Evolutionary conservation across 768 basidiomycete genomes (phyloP), one percentile per base, ranked within the genome.

Genomic region (Naganishia kalamii): DNA sequence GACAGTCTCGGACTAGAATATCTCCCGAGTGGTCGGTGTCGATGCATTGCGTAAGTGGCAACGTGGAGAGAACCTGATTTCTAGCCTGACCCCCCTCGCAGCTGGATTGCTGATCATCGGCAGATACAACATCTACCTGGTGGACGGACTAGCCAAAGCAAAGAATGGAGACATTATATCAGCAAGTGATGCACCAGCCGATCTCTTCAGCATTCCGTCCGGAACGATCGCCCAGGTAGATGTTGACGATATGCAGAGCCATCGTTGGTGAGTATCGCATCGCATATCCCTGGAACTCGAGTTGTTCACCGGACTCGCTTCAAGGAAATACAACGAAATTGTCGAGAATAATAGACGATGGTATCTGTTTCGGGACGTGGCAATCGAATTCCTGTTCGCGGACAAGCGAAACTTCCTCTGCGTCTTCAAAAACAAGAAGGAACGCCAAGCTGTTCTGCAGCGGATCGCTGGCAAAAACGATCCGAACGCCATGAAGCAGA

Each of bases 351-450:
- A 89, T 62, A 87, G 89, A 76, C 86, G 89, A 63, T 86, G 86
- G 0, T 94, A 90, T 79, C 79, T 96, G 21, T 94, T 97, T 78
- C 85, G 90, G 25, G 91, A 94, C 72, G 90, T 94, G 15, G 92
- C 86, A 89, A 81, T 96, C 17, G 93, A 97, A 75, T 82, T 97
- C 11, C 94, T 93, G 79, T 91, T 96, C 82, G 87, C 86, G 70
- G 93, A 97, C 71, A 91, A 90, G 70, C 85, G 90, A 7, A 92
- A 90, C 17, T 80, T 96, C 48, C 81, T 97, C 23, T 81, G 90
- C 32, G 88, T 92, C 1, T 93, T 96, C 77, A 78, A 86, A 23
- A 85, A 86, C 65, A 85, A 85, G 71, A 80, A 83, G 67, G 84
- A 84, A 52, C 83, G 89, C 49, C 83, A 84, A 40, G 60, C 51